A percentile compares a stretch with the other conserved stretches of the same genome.
Evolutionary conservation across 2,329 filamentous ascomycete species (phyloP).

Genomic region (Cadophora malorum): DNA sequence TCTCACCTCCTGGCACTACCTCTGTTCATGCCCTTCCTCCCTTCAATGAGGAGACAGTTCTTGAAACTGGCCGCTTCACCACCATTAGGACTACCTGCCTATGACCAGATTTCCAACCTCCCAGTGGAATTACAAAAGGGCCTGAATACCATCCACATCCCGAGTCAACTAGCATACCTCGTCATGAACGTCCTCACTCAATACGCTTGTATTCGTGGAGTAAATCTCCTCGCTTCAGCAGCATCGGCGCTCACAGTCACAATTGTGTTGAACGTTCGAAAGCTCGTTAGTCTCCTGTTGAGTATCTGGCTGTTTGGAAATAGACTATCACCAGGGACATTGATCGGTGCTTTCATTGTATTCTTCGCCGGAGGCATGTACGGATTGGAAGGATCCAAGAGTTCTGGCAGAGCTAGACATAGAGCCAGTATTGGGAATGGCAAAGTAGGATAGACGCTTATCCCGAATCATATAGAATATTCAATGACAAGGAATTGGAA

Average conservation of each 20-base stretch:
- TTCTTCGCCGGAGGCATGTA: slow-evolving; percentile 93
- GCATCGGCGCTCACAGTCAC: slow-evolving; percentile 94
- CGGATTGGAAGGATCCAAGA: slow-evolving; percentile 66
- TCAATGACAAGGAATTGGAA: slow-evolving; percentile 20
- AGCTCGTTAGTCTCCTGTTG: slow-evolving; percentile 86
- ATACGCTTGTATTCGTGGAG: slow-evolving; percentile 92
- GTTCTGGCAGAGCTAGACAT: slow-evolving; percentile 47
- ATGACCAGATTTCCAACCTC: slow-evolving; percentile 42
- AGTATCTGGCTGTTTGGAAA: slow-evolving; percentile 98
- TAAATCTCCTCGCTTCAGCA: slow-evolving; percentile 89
- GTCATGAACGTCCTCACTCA: slow-evolving; percentile 85
- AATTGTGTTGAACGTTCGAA: slow-evolving; percentile 94
- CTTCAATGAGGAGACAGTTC: slow-evolving; percentile 69
- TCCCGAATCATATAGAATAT: slow-evolving; percentile 13
- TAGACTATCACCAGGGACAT: slow-evolving; percentile 73
- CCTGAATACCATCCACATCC: slow-evolving; percentile 52
- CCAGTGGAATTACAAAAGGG: slow-evolving; percentile 49
- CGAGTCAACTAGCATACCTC: slow-evolving; percentile 75
- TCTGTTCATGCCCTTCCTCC: slow-evolving; percentile 75
- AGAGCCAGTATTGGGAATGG: slow-evolving; percentile 41
- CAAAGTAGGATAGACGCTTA: slow-evolving; percentile 39
- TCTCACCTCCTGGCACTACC: slow-evolving; percentile 79
- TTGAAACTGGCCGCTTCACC: slow-evolving; percentile 66
- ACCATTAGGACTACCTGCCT: slow-evolving; percentile 56
- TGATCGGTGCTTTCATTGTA: slow-evolving; percentile 82